phyloP scores from a whole-genome alignment of 257 asterid genomes.

The Haberlea rhodopensis region DNA sequence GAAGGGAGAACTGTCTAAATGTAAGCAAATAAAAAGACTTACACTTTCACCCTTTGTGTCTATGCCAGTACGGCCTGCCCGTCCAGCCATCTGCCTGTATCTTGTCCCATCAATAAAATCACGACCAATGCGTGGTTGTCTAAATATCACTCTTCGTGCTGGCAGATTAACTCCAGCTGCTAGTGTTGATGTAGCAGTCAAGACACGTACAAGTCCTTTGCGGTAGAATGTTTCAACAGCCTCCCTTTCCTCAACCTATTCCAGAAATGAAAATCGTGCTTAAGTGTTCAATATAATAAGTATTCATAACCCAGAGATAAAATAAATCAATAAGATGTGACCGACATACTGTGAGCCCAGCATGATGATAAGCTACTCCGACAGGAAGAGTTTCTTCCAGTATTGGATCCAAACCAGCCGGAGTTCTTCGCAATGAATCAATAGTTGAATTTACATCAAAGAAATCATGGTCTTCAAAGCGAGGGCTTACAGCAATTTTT shows the following conservation, averaged over 20 bases:
- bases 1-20: conserved; percentile 17
- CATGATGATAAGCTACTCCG: conserved; percentile 99
- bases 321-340: conserved; percentile 25
- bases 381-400: conserved; percentile 90
- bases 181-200: conserved; percentile 98
- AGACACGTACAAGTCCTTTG: conserved; percentile 93
- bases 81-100: conserved; percentile 96
- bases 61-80: conserved; percentile 98
- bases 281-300: conserved; percentile 26
- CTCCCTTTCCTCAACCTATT: conserved; percentile 95
- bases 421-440: conserved; percentile 83
- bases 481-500: conserved; percentile 47
- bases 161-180: conserved; percentile 99
- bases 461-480: conserved; percentile 41
- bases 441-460: conserved; percentile 67
- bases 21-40: conserved; percentile 33
- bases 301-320: conserved; percentile 6
- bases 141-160: conserved; percentile 92
- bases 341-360: conserved; percentile 82
- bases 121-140: conserved; percentile 97
- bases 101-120: conserved; percentile 95
- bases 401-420: conserved; percentile 89
- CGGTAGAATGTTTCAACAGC: conserved; percentile 96
- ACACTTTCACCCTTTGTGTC: conserved; percentile 99
- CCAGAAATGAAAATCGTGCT: conserved; percentile 23